These are phyloP conservation scores for Alloascoidea africana DNA, from an alignment of 805 yeast species.

Conservation along the genomic window DNA sequence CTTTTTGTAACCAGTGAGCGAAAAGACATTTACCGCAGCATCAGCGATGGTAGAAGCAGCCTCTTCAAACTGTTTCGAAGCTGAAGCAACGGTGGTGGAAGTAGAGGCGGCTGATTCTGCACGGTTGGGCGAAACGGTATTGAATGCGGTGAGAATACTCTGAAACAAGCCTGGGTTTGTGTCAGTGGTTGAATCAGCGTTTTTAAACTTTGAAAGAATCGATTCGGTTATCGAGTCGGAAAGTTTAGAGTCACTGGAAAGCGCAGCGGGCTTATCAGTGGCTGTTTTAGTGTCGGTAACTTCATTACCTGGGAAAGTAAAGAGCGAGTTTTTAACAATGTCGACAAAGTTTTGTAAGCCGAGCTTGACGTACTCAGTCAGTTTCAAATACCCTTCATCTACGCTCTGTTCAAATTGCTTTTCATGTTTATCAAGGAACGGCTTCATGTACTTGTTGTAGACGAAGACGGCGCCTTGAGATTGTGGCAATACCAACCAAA, in stretches of 20 bases:
- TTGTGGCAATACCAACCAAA: conserved; percentile 48
- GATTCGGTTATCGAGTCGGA: neutral
- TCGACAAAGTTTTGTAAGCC: neutral
- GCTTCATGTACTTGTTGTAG: conserved; percentile 22
- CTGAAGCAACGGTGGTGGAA: neutral
- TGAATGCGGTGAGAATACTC: neutral
- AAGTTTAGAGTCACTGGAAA: neutral
- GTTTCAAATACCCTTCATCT: neutral
- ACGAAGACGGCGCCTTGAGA: conserved; percentile 28
- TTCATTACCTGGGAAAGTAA: neutral
- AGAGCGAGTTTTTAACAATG: neutral
- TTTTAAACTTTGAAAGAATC: neutral
- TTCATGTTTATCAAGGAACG: conserved; percentile 23
- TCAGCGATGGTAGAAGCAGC: neutral
- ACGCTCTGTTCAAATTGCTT: conserved; percentile 17
- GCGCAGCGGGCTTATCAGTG: neutral
- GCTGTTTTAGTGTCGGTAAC: neutral
- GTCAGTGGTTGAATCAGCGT: neutral
- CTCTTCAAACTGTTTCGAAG: neutral
- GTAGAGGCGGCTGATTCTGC: neutral
- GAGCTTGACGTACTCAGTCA: neutral
- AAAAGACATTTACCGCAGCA: neutral
- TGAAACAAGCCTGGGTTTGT: neutral
- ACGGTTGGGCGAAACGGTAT: no score
- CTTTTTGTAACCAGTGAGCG: no score